Evolutionary conservation across 2,329 filamentous ascomycete species (phyloP), one percentile per base, ranked within the genome.

Genomic region (Amphichorda felina): DNA sequence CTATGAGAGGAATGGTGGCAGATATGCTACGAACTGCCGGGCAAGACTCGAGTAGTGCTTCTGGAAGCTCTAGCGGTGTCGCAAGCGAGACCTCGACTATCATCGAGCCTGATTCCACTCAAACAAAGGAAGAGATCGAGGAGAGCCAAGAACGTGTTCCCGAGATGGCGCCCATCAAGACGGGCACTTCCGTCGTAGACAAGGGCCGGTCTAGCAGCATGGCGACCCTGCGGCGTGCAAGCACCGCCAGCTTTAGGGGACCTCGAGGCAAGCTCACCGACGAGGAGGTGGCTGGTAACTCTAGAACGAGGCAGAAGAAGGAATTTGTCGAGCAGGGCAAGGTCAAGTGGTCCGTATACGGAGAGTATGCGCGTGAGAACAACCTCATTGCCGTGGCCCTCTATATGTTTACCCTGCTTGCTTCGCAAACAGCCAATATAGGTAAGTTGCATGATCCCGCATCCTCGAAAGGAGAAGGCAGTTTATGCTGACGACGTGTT

Each of bases 321-420:
- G 91, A 98, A 56, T 81, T 82, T 45, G 72, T 76, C 2, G 87
- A 98, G 56, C 87, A 98, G 61, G 91, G 91, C 50, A 95, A 96
- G 56, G 91, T 98, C 47, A 96, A 95, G 59, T 96, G 91, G 88
- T 49, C 51, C 48, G 89, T 98, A 19, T 98, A 98, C 53, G 66
- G 69, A 14, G 88, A 95, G 59, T 98, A 98, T 50, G 93, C 91
- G 38, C 94, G 86, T 61, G 86, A 86, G 40, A 95, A 85, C 65
- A 95, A 96, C 55, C 59, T 95, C 13, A 64, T 74, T 38, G 93
- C 91, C 10, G 91, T 98, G 8, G 58, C 60, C 13, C 67, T 95
- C 45, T 98, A 96, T 56, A 50, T 94, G 13, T 31, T 81, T 30
- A 76, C 85, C 36, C 68, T 96, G 31, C 49, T 96, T 40, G 76